Evolutionary conservation across 345 rosid species (phyloP).

Genomic region (Salix udensis): DNA sequence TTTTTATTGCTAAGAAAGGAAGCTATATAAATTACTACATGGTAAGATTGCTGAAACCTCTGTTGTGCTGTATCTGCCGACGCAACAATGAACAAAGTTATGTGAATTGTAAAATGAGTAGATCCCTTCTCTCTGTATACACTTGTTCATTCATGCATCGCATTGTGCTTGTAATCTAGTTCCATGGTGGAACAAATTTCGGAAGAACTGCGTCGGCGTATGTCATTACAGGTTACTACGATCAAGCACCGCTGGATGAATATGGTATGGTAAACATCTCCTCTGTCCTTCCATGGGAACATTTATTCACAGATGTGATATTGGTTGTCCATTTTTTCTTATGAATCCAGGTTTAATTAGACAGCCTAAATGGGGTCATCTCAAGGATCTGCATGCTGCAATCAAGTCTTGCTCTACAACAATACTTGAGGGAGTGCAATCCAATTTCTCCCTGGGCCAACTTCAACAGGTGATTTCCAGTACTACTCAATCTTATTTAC

Average conservation of each 20-base stretch:
- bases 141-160: too few species aligned
- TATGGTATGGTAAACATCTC: slow-evolving; percentile 36
- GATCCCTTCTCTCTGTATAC: too few species aligned
- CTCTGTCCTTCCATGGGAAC: too few species aligned
- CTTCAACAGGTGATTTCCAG: slow-evolving; percentile 44
- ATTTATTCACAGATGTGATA: too few species aligned
- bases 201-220: slow-evolving; percentile 64
- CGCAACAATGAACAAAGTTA: too few species aligned
- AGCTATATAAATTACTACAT: slow-evolving; percentile 84
- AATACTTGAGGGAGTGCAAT: slow-evolving; percentile 43
- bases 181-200: slow-evolving; percentile 85
- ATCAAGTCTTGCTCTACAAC: slow-evolving; percentile 54
- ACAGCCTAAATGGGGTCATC: slow-evolving; percentile 86
- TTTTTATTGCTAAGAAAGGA: slow-evolving; percentile 75
- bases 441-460: slow-evolving; percentile 35
- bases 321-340: too few species aligned
- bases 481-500: too few species aligned
- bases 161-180: slow-evolving; percentile 30
- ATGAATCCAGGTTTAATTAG: slow-evolving; percentile 48
- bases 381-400: slow-evolving; percentile 61
- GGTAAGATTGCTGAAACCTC: slow-evolving; percentile 37
- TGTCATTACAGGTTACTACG: slow-evolving; percentile 58
- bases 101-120: too few species aligned
- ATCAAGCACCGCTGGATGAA: slow-evolving; percentile 84
- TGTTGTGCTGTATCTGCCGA: too few species aligned